Percentiles rank a stretch among this genome's conserved stretches.
Conservation (phyloP, 345 rosid genomes). For the Arabidopsis arenosa region DNA sequence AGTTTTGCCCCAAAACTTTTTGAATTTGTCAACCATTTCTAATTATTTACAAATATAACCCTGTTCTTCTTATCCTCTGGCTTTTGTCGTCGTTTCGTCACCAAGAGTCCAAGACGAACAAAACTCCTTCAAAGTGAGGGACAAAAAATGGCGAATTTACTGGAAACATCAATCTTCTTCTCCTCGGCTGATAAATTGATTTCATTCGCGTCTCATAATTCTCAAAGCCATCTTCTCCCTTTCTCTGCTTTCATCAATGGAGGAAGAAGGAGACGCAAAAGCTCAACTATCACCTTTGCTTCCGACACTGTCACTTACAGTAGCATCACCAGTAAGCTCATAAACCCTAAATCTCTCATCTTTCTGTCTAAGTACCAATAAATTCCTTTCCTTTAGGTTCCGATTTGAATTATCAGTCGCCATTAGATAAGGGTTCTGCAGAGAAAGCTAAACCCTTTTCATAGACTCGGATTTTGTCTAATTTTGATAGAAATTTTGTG, state of each 20-base stretch:
- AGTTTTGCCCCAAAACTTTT: neutral
- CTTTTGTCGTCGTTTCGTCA: constrained; percentile 1
- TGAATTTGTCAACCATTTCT: neutral
- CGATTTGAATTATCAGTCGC: neutral
- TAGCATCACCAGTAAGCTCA: constrained; percentile 42
- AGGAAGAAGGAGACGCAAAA: constrained; percentile 33
- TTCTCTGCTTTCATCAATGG: constrained; percentile 35
- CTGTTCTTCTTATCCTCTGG: constrained; percentile 35
- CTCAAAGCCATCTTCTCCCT: constrained; percentile 37
- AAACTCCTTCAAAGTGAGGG: neutral
- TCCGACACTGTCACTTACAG: constrained; percentile 24
- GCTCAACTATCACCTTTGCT: constrained; percentile 29
- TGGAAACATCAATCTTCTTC: constrained; percentile 40
- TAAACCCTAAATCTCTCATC: constrained; percentile 2
- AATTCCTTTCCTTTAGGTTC: neutral
- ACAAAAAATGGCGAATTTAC: constrained; percentile 45
- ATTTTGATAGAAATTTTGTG: constrained; percentile 8
- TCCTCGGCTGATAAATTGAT: constrained; percentile 43
- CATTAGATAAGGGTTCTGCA: neutral
- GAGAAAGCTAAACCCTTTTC: neutral
- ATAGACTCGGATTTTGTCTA: constrained; percentile 2
- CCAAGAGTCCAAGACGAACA: constrained; percentile 9
- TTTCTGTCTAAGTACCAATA: constrained; percentile 13
- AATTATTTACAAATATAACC: neutral
- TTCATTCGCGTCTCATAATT: constrained; percentile 6